Evolutionary conservation across 179 eudicot genomes (phyloP).

Genomic region (Silene vulgaris): DNA sequence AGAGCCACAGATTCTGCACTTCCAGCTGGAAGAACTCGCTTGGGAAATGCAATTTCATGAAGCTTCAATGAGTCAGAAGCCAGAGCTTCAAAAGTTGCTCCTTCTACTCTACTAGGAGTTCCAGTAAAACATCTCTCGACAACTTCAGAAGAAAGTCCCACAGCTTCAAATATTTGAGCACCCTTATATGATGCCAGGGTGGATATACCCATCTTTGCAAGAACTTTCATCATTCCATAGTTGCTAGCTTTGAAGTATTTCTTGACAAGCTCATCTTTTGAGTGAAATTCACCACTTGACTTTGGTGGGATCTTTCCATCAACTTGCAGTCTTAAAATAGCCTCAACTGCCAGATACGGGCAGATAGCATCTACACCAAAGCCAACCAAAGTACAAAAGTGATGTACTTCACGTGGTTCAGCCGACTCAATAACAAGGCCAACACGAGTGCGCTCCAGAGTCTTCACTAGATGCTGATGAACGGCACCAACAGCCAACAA

Average conservation of each 20-base stretch:
- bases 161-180: slow-evolving; percentile 98
- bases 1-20: slow-evolving; percentile 91
- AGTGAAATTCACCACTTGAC: slow-evolving; percentile 66
- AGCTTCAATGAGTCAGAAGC: slow-evolving; percentile 69
- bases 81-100: slow-evolving; percentile 90
- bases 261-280: slow-evolving; percentile 77
- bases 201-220: slow-evolving; percentile 99
- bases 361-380: slow-evolving; percentile 98
- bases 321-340: slow-evolving; percentile 90
- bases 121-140: slow-evolving; percentile 86
- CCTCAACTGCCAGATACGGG: slow-evolving; percentile 90
- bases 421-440: slow-evolving; percentile 89
- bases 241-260: slow-evolving; percentile 83
- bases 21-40: slow-evolving; percentile 56
- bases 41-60: slow-evolving; percentile 88
- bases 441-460: slow-evolving; percentile 81
- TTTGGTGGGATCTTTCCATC: slow-evolving; percentile 93
- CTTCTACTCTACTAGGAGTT: slow-evolving; percentile 96
- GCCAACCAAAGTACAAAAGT: slow-evolving; percentile 92
- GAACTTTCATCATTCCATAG: slow-evolving; percentile 99
- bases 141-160: slow-evolving; percentile 93
- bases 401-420: slow-evolving; percentile 99
- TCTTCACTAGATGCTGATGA: slow-evolving; percentile 88
- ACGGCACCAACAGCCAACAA: slow-evolving; percentile 98
- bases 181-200: slow-evolving; percentile 99